These are phyloP conservation scores for Crepidotus variabilis DNA, from an alignment of 768 basidiomycete genomes.

Conservation along the genomic window DNA sequence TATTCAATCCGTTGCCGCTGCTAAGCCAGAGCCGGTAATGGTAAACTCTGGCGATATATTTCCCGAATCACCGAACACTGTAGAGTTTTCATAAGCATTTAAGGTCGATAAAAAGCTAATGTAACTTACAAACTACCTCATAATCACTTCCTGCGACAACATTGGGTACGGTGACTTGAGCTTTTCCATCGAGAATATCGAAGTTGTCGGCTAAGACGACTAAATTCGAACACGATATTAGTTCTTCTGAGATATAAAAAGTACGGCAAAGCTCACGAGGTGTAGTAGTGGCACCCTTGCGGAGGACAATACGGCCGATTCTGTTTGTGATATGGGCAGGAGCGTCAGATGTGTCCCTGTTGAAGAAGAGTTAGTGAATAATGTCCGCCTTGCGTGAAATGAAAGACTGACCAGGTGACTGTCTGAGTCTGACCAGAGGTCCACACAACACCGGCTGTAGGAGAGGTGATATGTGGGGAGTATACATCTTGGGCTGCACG, in stretches of 20 bases:
- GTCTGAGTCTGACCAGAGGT: slow-evolving; percentile 28
- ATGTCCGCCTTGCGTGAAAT: not conserved
- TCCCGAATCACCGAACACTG: slow-evolving; percentile 31
- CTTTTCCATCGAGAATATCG: not conserved
- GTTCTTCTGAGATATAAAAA: not conserved
- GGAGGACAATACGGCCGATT: slow-evolving; percentile 34
- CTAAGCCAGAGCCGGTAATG: not conserved
- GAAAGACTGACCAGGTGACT: slow-evolving; percentile 45
- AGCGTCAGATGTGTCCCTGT: slow-evolving; percentile 30
- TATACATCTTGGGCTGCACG: slow-evolving; percentile 38
- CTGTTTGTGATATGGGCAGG: slow-evolving; percentile 43
- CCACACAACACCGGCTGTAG: slow-evolving; percentile 34
- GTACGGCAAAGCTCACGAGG: slow-evolving; percentile 14
- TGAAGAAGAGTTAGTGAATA: not conserved
- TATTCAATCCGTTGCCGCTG: no score
- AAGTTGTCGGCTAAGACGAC: slow-evolving; percentile 2
- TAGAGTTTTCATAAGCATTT: not conserved
- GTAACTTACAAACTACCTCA: not conserved
- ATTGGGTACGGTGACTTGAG: no score
- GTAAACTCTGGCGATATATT: slow-evolving; percentile 14
- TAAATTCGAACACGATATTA: not conserved
- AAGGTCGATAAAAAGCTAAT: not conserved
- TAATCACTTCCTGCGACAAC: not conserved
- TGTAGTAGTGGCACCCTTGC: slow-evolving; percentile 24
- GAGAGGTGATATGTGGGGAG: slow-evolving; percentile 37